These are phyloP conservation scores for Omphalotus guepiniiformis DNA, from an alignment of 768 basidiomycete species.

Conservation along the genomic window DNA sequence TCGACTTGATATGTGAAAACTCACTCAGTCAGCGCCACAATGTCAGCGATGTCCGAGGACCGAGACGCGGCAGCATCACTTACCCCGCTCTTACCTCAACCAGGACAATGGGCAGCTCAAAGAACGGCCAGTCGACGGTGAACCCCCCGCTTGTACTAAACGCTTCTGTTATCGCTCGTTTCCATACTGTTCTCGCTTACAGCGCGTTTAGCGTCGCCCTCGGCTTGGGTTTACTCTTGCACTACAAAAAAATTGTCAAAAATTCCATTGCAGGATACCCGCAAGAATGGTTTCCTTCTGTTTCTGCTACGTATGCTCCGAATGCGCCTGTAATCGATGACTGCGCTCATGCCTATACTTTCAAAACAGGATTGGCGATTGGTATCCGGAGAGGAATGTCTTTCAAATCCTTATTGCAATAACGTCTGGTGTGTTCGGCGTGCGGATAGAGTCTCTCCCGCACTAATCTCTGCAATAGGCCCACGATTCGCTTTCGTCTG, in stretches of 20 bases:
- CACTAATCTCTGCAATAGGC: slow-evolving; percentile 32
- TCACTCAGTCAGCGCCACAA: too few species aligned
- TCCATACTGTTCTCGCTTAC: slow-evolving; percentile 64
- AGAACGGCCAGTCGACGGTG: too few species aligned
- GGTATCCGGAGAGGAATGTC: slow-evolving; percentile 80
- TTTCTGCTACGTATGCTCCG: slow-evolving; percentile 68
- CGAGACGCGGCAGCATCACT: too few species aligned
- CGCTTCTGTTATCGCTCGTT: slow-evolving; percentile 53
- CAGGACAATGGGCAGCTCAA: too few species aligned
- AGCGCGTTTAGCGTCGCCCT: slow-evolving; percentile 66
- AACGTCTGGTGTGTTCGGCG: slow-evolving; percentile 50
- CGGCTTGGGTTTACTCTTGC: slow-evolving; percentile 57
- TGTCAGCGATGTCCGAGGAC: too few species aligned
- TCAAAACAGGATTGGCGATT: slow-evolving; percentile 77
- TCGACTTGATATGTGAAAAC: too few species aligned
- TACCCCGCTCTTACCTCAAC: too few species aligned
- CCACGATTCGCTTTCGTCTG: slow-evolving; percentile 68
- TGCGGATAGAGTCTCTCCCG: neutral
- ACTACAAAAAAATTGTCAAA: slow-evolving; percentile 82
- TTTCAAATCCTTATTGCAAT: slow-evolving; percentile 88
- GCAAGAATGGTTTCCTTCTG: slow-evolving; percentile 88
- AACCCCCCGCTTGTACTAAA: slow-evolving; percentile 30
- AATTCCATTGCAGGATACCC: slow-evolving; percentile 82
- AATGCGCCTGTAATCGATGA: neutral
- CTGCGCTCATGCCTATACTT: neutral